Conservation (phyloP, 2,329 filamentous ascomycete genomes). For the Pseudocercospora crystallina region DNA sequence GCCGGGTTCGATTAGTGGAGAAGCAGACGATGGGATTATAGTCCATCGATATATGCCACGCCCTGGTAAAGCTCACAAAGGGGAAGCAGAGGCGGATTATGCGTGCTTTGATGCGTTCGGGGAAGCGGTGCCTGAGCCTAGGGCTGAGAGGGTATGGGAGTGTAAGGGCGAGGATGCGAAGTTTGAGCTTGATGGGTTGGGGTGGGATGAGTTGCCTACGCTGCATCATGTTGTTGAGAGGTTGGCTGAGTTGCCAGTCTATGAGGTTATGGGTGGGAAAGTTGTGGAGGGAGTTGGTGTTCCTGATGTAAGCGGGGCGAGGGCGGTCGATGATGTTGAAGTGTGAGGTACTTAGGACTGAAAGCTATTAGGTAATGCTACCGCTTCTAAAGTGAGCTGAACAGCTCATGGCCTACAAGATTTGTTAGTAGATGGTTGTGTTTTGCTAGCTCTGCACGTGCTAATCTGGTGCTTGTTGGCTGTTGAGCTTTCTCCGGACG, state of each 20-base stretch:
- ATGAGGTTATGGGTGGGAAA: constrained; percentile 15
- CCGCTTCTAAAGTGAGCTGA: too few species aligned
- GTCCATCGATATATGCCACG: constrained; percentile 50
- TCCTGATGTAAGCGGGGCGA: constrained; percentile 16
- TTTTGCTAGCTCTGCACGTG: too few species aligned
- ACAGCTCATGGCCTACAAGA: too few species aligned
- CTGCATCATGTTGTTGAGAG: constrained; percentile 13
- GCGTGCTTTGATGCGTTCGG: constrained; percentile 14
- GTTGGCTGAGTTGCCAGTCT: constrained; percentile 15
- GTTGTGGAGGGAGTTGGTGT: constrained; percentile 15
- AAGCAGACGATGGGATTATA: constrained; percentile 21
- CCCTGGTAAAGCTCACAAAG: constrained; percentile 41
- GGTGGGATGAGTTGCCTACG: constrained; percentile 16
- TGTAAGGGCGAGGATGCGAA: background rate
- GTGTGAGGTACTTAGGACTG: too few species aligned
- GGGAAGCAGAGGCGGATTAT: constrained; percentile 45
- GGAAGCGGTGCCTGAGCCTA: constrained; percentile 5
- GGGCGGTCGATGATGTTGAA: background rate
- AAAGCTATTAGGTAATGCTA: too few species aligned
- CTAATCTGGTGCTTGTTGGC: too few species aligned
- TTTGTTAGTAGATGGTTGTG: too few species aligned
- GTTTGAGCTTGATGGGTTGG: constrained; percentile 6
- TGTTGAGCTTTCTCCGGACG: too few species aligned
- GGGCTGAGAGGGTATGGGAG: constrained; percentile 2
- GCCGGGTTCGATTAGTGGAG: constrained; percentile 9